Conservation (phyloP, 2,329 filamentous ascomycete genomes). For the Albophoma yamanashiensis region DNA sequence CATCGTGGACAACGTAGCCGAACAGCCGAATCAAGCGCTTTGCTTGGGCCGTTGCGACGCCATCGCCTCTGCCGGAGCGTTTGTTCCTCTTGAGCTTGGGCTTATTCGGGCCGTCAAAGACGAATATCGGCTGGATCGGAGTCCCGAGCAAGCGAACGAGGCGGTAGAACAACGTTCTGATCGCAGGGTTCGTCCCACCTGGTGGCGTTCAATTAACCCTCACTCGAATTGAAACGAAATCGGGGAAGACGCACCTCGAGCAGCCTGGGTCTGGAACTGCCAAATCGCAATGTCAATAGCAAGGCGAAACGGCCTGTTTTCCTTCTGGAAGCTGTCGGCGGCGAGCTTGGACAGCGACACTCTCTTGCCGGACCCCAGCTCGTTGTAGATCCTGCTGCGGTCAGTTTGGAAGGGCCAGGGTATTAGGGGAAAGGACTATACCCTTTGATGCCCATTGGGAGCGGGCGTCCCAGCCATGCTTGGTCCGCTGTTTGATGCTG, state of each 20-base stretch:
- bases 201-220: slow-evolving; percentile 1
- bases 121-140: slow-evolving; percentile 78
- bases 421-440: slow-evolving; percentile 15
- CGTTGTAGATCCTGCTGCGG: slow-evolving; percentile 65
- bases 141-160: slow-evolving; percentile 65
- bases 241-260: slow-evolving; percentile 42
- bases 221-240: accelerated
- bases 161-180: slow-evolving; percentile 88
- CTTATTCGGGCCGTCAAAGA: slow-evolving; percentile 81
- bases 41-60: slow-evolving; percentile 61
- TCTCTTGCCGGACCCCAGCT: slow-evolving; percentile 72
- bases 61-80: slow-evolving; percentile 52
- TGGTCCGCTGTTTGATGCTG: background rate
- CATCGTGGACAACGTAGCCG: slow-evolving; percentile 73
- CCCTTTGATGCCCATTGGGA: slow-evolving; percentile 57
- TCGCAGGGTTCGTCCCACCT: slow-evolving; percentile 80
- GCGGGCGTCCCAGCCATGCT: slow-evolving; percentile 2
- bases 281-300: slow-evolving; percentile 95
- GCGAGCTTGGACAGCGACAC: slow-evolving; percentile 76
- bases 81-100: slow-evolving; percentile 85
- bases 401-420: background rate
- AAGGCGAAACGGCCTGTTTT: slow-evolving; percentile 65
- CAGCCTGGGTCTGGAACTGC: slow-evolving; percentile 88
- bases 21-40: slow-evolving; percentile 80
- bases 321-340: slow-evolving; percentile 61